Evolutionary conservation across 768 basidiomycete species (phyloP), one percentile per base, ranked within the genome.

Genomic region (Coprinopsis marcescibilis): DNA sequence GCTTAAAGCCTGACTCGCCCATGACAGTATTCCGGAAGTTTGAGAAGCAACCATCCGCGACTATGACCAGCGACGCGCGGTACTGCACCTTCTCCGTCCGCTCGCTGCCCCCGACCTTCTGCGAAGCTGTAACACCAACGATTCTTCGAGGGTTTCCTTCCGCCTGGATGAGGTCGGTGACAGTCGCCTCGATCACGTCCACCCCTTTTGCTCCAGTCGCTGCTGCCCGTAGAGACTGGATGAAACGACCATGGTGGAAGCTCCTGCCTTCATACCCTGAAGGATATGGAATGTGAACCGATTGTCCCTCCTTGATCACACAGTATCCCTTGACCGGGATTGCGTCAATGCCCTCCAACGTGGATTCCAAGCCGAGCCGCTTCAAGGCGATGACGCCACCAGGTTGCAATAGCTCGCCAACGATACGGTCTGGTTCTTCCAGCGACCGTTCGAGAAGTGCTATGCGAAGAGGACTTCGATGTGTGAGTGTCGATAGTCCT

Each of bases 341-440:
- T 0, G 93, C 83, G 62, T 90, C 94, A 48, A 98, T 94, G n/a
- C 77, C 83, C 20, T 97, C 87, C 36, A 96, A 64, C 45, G 81
- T 83, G 5, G 67, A 67, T 39, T 78, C 78, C 54, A 99, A 62
- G 0, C 91, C 94, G n/a, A 99, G 78, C 29, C 76, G 66, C 47
- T 77, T 67, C 36, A 99, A 68, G 1, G 91, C 81, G 11, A 71
- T 69, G 19, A 92, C 81, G 1, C 96, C 96, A 1, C 85, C 93
- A 1, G 96, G 96, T 59, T 99, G 96, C 19, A 99, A 70, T 1
- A 98, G 80, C 63, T 99, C 96, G 20, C 96, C 96, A 26, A 98
- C 96, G 54, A 99, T 98, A 14, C 96, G 78, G 72, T 98, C 92
- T 0, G 96, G 96, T 61, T 91, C 87, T 0, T 85, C 75, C 3